These are phyloP conservation scores for Xylaria multiplex DNA, from an alignment of 2,329 filamentous ascomycete genomes.

Conservation along the genomic window DNA sequence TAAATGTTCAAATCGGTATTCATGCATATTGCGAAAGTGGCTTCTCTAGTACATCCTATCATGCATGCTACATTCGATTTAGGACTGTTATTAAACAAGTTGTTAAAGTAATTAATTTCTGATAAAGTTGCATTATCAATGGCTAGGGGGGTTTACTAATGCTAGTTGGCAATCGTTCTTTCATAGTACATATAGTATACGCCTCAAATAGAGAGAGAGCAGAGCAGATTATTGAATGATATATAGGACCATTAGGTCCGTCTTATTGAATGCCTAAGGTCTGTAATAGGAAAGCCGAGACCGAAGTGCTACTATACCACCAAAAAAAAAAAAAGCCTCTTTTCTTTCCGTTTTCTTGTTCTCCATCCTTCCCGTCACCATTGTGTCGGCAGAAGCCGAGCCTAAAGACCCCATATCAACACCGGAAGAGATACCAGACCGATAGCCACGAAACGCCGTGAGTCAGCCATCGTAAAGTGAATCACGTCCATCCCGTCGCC, in stretches of 20 bases:
- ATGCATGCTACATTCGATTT: background rate
- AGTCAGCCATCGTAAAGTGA: conserved; percentile 22
- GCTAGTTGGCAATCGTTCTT: background rate
- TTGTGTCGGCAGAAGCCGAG: background rate
- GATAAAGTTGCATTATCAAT: background rate
- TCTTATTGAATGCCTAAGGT: conserved; percentile 43
- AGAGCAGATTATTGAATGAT: conserved; percentile 39
- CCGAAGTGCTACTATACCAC: conserved; percentile 41
- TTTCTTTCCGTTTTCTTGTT: conserved; percentile 29
- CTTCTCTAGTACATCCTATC: background rate
- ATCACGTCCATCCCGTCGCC: conserved; percentile 28
- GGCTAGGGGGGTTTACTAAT: background rate
- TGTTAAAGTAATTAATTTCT: background rate
- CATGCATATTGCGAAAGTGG: too few relatives aligned
- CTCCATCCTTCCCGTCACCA: conserved; percentile 3
- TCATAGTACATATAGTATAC: background rate
- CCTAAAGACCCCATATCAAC: conserved; percentile 14
- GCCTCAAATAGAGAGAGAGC: background rate
- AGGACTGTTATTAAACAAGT: background rate
- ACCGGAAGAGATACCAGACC: conserved; percentile 27
- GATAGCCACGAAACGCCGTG: conserved; percentile 28
- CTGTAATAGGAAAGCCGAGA: conserved; percentile 32
- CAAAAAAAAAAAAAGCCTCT: conserved; percentile 40
- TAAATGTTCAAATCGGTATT: too few relatives aligned
- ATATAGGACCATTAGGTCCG: conserved; percentile 44